A percentile compares a stretch with the other conserved stretches of the same genome.
Evolutionary conservation across 306 rosid genomes (phyloP).

Genomic region (Castanea sativa): DNA sequence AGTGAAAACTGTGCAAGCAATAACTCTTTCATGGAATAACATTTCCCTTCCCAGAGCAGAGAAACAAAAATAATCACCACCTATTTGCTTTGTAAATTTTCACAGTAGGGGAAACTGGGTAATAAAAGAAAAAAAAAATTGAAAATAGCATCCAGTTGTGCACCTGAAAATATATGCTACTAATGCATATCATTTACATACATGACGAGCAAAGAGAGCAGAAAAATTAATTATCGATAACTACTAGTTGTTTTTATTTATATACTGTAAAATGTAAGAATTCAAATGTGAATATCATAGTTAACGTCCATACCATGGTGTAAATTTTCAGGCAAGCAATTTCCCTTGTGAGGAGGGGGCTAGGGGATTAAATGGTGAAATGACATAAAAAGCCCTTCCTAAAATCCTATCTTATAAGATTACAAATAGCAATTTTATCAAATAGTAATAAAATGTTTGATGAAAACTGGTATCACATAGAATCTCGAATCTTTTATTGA

Average conservation of each 20-base stretch:
- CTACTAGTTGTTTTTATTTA: neutral
- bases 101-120: neutral
- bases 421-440: neutral
- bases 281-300: neutral
- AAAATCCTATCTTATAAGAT: neutral
- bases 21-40: neutral
- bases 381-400: neutral
- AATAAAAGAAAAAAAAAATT: neutral
- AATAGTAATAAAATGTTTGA: too few species aligned
- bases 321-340: neutral
- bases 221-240: neutral
- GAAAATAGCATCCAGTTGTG: neutral
- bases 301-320: neutral
- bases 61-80: neutral
- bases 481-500: too few species aligned
- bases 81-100: neutral
- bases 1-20: constrained; percentile 7
- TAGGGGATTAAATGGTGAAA: neutral
- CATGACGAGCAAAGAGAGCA: neutral
- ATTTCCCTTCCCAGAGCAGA: neutral
- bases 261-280: neutral
- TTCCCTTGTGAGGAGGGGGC: neutral
- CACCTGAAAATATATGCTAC: neutral
- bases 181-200: neutral
- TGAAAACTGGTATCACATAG: too few species aligned